Evolutionary conservation across 164 flowering plant species (phyloP).

Genomic region (Platanus orientalis): DNA sequence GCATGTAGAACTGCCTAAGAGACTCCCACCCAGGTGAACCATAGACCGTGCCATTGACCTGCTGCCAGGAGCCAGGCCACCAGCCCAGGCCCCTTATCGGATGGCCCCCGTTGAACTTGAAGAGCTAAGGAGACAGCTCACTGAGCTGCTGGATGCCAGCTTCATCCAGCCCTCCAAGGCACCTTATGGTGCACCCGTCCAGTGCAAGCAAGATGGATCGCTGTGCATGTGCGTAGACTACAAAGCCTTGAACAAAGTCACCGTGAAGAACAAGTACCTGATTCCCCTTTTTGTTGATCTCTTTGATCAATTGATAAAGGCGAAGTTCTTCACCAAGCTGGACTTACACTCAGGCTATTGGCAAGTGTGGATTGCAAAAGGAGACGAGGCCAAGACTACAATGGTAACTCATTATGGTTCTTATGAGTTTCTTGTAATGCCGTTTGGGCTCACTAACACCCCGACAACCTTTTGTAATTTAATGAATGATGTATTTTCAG

Average conservation of each 20-base stretch:
- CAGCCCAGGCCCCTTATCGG: background rate
- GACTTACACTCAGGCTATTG: constrained; percentile 5
- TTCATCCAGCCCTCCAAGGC: constrained; percentile 13
- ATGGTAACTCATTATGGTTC: too few relatives aligned
- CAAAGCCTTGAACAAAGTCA: constrained; percentile 6
- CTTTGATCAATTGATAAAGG: background rate
- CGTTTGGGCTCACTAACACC: constrained; percentile 6
- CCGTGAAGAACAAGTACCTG: constrained; percentile 11
- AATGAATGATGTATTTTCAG: constrained; percentile 3
- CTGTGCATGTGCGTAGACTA: constrained; percentile 1
- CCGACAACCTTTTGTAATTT: background rate
- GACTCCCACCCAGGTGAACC: background rate
- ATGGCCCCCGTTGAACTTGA: background rate
- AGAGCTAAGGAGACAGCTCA: constrained; percentile 1
- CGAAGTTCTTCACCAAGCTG: constrained; percentile 4
- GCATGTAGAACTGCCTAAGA: background rate
- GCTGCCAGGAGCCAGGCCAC: background rate
- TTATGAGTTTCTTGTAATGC: constrained; percentile 13
- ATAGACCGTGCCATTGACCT: too few relatives aligned
- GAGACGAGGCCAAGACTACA: constrained; percentile 12
- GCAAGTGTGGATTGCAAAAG: constrained; percentile 1
- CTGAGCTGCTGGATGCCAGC: background rate
- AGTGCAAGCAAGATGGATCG: constrained; percentile 5
- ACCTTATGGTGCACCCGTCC: constrained; percentile 3
- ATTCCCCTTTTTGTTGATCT: background rate